Conservation (phyloP, 1,139 yeast genomes). For the Eremothecium gossypii region DNA sequence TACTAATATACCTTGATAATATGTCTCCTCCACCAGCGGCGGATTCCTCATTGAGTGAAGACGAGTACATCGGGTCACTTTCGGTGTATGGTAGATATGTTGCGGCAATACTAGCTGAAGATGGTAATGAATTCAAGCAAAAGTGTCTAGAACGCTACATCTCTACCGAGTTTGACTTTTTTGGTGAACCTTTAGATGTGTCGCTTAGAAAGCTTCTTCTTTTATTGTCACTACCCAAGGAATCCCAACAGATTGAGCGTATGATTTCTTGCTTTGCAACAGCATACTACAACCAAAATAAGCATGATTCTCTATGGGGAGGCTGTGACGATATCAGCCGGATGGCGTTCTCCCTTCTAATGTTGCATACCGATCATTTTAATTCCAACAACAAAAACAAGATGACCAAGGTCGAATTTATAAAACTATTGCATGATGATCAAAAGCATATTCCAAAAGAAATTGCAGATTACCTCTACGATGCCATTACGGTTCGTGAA, state of each 20-base stretch:
- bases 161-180: conserved; percentile 37
- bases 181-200: conserved; percentile 49
- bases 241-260: conserved; percentile 64
- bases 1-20: conserved; percentile 10
- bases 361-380: conserved; percentile 62
- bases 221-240: conserved; percentile 50
- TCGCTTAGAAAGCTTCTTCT: conserved; percentile 50
- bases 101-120: conserved; percentile 33
- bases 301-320: conserved; percentile 22
- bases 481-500: conserved; percentile 51
- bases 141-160: conserved; percentile 34
- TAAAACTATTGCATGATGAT: conserved; percentile 34
- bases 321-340: conserved; percentile 46
- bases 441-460: conserved; percentile 32
- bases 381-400: conserved; percentile 54
- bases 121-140: conserved; percentile 31
- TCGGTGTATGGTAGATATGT: conserved; percentile 33
- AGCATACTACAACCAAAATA: conserved; percentile 36
- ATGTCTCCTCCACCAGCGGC: conserved; percentile 29
- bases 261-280: conserved; percentile 46
- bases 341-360: conserved; percentile 49
- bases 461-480: conserved; percentile 46
- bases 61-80: conserved; percentile 31
- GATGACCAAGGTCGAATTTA: conserved; percentile 53
- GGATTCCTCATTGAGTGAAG: conserved; percentile 30